A percentile compares a stretch with the other conserved stretches of the same genome.
Conservation (phyloP, 306 rosid species). For the Cyamopsis tetragonoloba region DNA sequence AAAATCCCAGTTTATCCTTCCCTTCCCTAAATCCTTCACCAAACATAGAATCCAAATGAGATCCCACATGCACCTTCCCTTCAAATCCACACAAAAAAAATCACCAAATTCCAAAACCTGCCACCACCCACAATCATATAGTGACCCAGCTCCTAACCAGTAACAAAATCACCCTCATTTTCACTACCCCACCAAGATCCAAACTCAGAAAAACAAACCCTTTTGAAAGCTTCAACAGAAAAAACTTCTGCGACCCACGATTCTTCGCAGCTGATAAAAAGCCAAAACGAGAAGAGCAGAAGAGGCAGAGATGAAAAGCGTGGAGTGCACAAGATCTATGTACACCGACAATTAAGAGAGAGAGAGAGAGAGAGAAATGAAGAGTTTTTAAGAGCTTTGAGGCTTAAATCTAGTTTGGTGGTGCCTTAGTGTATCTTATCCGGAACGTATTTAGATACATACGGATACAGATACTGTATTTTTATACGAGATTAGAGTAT, state of each 20-base stretch:
- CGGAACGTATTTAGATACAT: conserved; percentile 37
- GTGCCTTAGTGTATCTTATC: conserved; percentile 36
- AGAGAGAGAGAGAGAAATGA: conserved; percentile 7
- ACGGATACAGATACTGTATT: conserved; percentile 10
- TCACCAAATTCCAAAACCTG: conserved; percentile 27
- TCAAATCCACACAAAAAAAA: conserved; percentile 36
- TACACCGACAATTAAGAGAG: conserved; percentile 62
- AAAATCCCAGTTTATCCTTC: conserved; percentile 54
- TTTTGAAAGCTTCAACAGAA: conserved; percentile 5
- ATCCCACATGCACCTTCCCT: conserved; percentile 80
- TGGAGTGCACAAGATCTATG: conserved; percentile 57
- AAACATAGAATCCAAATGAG: conserved; percentile 65
- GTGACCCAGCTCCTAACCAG: conserved; percentile 41
- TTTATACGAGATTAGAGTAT: conserved; percentile 21
- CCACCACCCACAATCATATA: conserved; percentile 53
- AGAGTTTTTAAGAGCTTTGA: conserved; percentile 18
- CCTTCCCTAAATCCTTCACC: conserved; percentile 44
- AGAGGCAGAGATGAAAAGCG: conserved; percentile 30
- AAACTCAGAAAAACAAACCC: conserved; percentile 12
- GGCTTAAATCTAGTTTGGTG: conserved; percentile 70
- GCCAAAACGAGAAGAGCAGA: conserved; percentile 1
- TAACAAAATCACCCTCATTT: conserved; percentile 35
- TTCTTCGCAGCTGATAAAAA: conserved; percentile 21
- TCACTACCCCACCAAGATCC: conserved; percentile 31
- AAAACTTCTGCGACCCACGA: conserved; percentile 15